Evolutionary conservation across 2,329 filamentous ascomycete genomes (phyloP).

Genomic region (Stemphylium lycopersici): DNA sequence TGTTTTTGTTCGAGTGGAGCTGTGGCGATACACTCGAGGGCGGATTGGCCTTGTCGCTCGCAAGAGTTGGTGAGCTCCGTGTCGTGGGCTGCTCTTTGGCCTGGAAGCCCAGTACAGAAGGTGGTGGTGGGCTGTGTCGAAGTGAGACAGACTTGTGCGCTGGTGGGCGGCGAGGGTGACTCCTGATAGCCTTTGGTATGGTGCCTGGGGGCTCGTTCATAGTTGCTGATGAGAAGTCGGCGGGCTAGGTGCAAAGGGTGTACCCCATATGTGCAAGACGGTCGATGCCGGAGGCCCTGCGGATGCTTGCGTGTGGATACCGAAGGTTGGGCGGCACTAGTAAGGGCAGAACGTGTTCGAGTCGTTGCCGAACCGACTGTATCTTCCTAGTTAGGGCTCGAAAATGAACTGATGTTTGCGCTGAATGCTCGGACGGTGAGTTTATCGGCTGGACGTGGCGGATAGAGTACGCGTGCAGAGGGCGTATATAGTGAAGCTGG

Average conservation of each 20-base stretch:
- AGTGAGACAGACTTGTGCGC: slow-evolving; percentile 56
- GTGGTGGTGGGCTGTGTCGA: slow-evolving; percentile 45
- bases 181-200: slow-evolving; percentile 13
- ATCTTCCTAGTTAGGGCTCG: background rate
- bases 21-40: slow-evolving; percentile 50
- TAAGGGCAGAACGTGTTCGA: background rate
- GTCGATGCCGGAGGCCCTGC: background rate
- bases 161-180: slow-evolving; percentile 51
- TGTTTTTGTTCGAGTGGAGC: slow-evolving; percentile 45
- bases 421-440: background rate
- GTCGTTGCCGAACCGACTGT: background rate
- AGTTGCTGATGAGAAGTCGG: slow-evolving; percentile 4
- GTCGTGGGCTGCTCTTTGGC: slow-evolving; percentile 17
- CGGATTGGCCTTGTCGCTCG: slow-evolving; percentile 48
- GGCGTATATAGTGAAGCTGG: background rate
- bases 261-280: slow-evolving; percentile 22
- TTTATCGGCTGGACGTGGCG: background rate
- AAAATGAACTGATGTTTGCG: background rate
- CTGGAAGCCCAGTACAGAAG: background rate
- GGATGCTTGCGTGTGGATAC: background rate
- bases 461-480: background rate
- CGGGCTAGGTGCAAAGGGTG: slow-evolving; percentile 18
- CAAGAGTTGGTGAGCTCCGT: slow-evolving; percentile 33
- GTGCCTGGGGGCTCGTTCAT: slow-evolving; percentile 35
- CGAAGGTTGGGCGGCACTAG: background rate